phyloP scores from a whole-genome alignment of 371 early-diverging fungal species.

The Apophysomyces sp. region DNA sequence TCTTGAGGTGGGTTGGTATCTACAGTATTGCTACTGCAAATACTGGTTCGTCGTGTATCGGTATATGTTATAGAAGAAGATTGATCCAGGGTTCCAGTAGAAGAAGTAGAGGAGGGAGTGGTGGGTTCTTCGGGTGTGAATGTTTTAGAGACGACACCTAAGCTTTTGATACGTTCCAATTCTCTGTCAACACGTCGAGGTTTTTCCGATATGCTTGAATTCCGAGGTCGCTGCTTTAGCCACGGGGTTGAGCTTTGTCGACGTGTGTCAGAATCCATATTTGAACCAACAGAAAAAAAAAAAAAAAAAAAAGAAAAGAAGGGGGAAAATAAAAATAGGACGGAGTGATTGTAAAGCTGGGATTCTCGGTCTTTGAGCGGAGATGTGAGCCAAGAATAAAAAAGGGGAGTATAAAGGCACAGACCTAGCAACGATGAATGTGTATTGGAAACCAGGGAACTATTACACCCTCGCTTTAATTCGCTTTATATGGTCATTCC shows the following conservation, averaged over 20 bases:
- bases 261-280: neutral
- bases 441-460: neutral
- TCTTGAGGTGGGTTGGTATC: neutral
- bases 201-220: neutral
- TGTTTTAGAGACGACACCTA: conserved; percentile 39
- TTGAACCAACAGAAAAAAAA: neutral
- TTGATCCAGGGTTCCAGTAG: conserved; percentile 14
- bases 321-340: neutral
- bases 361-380: neutral
- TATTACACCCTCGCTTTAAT: neutral
- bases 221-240: conserved; percentile 1
- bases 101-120: neutral
- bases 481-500: neutral
- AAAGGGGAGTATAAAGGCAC: neutral
- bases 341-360: neutral
- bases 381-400: neutral
- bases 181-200: conserved; percentile 35
- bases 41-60: neutral
- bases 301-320: neutral
- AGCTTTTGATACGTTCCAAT: conserved; percentile 40
- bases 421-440: neutral
- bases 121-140: conserved; percentile 18
- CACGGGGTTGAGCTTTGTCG: neutral
- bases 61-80: neutral
- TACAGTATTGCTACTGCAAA: neutral